A percentile compares a stretch with the other conserved stretches of the same genome.
Evolutionary conservation across 129 eudicot species (phyloP).

Genomic region (Flaveria robusta): DNA sequence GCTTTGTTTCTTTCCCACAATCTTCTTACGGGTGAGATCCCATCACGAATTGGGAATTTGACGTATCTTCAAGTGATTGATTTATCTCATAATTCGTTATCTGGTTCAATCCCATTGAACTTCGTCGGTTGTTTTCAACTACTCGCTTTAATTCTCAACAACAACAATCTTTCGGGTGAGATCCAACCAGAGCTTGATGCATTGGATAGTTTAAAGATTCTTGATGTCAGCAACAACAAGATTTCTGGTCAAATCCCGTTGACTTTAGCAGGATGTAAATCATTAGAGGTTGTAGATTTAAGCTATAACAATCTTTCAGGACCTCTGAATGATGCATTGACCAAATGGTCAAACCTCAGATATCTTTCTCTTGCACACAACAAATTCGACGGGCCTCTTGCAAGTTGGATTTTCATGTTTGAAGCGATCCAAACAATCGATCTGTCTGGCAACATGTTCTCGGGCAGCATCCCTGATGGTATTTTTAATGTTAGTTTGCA

Average conservation of each 20-base stretch:
- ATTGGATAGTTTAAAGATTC: slow-evolving; percentile 82
- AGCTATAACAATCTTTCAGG: slow-evolving; percentile 92
- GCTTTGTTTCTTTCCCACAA: slow-evolving; percentile 86
- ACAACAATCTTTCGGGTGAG: slow-evolving; percentile 91
- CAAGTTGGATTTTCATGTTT: slow-evolving; percentile 83
- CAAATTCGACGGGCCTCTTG: slow-evolving; percentile 66
- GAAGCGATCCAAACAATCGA: slow-evolving; percentile 61
- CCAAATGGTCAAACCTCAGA: slow-evolving; percentile 89
- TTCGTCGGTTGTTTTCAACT: slow-evolving; percentile 94
- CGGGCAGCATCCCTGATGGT: slow-evolving; percentile 79
- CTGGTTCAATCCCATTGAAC: slow-evolving; percentile 81
- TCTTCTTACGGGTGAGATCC: slow-evolving; percentile 79
- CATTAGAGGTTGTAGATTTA: slow-evolving; percentile 88
- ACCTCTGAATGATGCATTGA: slow-evolving; percentile 70
- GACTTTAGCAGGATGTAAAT: slow-evolving; percentile 92
- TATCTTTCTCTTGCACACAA: slow-evolving; percentile 84
- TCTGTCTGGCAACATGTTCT: slow-evolving; percentile 72
- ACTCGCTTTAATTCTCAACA: slow-evolving; percentile 67
- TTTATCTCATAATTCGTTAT: slow-evolving; percentile 70
- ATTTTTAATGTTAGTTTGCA: slow-evolving; percentile 63
- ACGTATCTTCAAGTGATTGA: slow-evolving; percentile 96
- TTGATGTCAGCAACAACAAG: slow-evolving; percentile 81
- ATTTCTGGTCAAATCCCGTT: slow-evolving; percentile 93
- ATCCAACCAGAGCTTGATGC: slow-evolving; percentile 97
- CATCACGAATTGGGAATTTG: slow-evolving; percentile 81